Evolutionary conservation across 177 flowering plant genomes (phyloP).

Genomic region (Telopea speciosissima): DNA sequence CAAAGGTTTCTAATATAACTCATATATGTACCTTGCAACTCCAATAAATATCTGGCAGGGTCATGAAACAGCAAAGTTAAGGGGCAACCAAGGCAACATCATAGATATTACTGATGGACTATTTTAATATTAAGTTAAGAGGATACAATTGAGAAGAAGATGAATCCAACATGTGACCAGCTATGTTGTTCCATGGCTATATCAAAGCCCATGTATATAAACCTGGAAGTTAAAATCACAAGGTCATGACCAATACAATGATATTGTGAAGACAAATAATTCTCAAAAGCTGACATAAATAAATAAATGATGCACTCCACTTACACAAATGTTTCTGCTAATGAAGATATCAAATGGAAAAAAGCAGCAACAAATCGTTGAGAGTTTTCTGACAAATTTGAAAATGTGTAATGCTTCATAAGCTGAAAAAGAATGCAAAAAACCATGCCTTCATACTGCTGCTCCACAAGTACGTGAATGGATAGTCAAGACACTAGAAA

Average conservation of each 20-base stretch:
- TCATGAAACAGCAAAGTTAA: slow-evolving; percentile 36
- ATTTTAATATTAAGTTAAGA: slow-evolving; percentile 15
- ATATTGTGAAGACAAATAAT: background rate
- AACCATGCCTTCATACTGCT: slow-evolving; percentile 6
- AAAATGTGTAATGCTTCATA: slow-evolving; percentile 91
- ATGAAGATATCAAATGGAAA: slow-evolving; percentile 95
- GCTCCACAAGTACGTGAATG: slow-evolving; percentile 4
- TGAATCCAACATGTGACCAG: slow-evolving; percentile 98
- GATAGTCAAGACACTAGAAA: background rate
- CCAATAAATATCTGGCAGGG: slow-evolving; percentile 63
- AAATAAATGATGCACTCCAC: slow-evolving; percentile 14
- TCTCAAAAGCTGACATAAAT: background rate
- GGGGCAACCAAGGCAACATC: slow-evolving; percentile 24
- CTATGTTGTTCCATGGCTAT: slow-evolving; percentile 99
- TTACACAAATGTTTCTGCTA: slow-evolving; percentile 98
- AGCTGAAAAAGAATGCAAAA: slow-evolving; percentile 43
- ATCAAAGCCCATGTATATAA: slow-evolving; percentile 99
- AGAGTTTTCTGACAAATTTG: slow-evolving; percentile 87
- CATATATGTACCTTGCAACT: slow-evolving; percentile 70
- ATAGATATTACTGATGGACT: background rate
- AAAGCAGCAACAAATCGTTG: slow-evolving; percentile 89
- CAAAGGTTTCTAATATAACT: background rate
- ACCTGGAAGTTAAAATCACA: slow-evolving; percentile 44
- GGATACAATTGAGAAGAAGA: slow-evolving; percentile 99
- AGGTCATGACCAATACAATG: slow-evolving; percentile 5